Percentiles rank a stretch among this genome's conserved stretches.
Conservation (phyloP, 129 eudicot species). For the Flaveria robusta region DNA sequence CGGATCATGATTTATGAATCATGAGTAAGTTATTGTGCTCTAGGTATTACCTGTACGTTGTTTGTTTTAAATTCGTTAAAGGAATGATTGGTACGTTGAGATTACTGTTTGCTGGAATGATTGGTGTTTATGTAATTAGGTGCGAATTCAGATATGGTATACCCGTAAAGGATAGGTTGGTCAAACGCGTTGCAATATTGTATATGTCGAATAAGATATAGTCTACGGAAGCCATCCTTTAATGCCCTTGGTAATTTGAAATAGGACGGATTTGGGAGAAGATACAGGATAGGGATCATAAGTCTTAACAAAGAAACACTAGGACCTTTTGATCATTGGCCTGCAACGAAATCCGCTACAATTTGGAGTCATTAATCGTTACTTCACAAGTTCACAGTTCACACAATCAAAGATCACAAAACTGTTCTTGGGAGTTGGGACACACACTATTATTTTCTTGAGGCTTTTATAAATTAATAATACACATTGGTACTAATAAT, state of each 20-base stretch:
- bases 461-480: background rate
- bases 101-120: background rate
- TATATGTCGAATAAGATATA: slow-evolving; percentile 6
- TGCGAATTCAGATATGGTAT: slow-evolving; percentile 6
- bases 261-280: slow-evolving; percentile 5
- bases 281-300: slow-evolving; percentile 11
- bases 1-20: slow-evolving; percentile 26
- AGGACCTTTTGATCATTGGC: background rate
- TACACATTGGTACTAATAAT: background rate
- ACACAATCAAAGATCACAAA: background rate
- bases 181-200: background rate
- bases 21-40: slow-evolving; percentile 3
- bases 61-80: background rate
- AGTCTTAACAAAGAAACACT: slow-evolving; percentile 1
- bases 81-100: background rate
- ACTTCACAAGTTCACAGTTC: background rate
- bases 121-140: slow-evolving; percentile 12
- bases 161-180: slow-evolving; percentile 4
- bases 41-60: background rate
- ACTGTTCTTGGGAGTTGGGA: background rate
- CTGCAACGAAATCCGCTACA: background rate
- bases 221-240: background rate
- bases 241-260: slow-evolving; percentile 6
- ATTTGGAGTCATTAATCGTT: background rate
- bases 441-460: background rate